Evolutionary conservation across 176 grass and related monocot species (phyloP), one percentile per base, ranked within the genome.

Genomic region (Eragrostis nindensis): DNA sequence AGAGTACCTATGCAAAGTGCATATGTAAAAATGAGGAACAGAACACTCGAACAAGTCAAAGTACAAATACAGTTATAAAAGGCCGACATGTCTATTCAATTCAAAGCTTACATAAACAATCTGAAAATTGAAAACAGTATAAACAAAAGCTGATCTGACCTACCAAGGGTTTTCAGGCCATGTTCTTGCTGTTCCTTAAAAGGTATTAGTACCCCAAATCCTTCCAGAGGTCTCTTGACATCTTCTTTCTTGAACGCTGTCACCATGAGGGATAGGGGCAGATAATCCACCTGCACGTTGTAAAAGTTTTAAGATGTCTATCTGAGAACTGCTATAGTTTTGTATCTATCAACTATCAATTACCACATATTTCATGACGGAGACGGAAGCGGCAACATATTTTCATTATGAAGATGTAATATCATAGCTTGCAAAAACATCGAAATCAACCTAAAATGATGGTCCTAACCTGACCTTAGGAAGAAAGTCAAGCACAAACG

Each of bases 231-330:
- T 87, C 70, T 91, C 83, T 88, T 87, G 55, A 98, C 90, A 76
- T 86, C 74, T 91, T 98, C 86, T 86, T 98, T 95, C 67, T 91
- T 95, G 84, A 95, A 98, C 69, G 96, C 88, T 40, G 96, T 98
- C 61, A 98, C 79, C 77, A 98, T 78, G 68, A 98, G 81, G 24
- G 96, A 98, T 53, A 98, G 73, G 66, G 96, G 96, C 19, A 93
- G 84, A 89, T 98, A 95, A 85, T 88, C 90, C 29, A 98, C 86
- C 96, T 98, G 79, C 65, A 90, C 50, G 17, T 8, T 41, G 0
- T 9, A 25, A 42, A 40, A 72, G 39, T 36, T 73, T 15, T 7
- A 30, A 64, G 8, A 62, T 42, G 24, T 9, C 44, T 16, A 25
- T 16, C 0, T 43, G 46, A 41, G 22, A 68, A 47, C 32, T 30